Percentiles rank a stretch among this genome's conserved stretches.
Conservation (phyloP, 1,139 yeast genomes). For the Geotrichum histeridarum region DNA sequence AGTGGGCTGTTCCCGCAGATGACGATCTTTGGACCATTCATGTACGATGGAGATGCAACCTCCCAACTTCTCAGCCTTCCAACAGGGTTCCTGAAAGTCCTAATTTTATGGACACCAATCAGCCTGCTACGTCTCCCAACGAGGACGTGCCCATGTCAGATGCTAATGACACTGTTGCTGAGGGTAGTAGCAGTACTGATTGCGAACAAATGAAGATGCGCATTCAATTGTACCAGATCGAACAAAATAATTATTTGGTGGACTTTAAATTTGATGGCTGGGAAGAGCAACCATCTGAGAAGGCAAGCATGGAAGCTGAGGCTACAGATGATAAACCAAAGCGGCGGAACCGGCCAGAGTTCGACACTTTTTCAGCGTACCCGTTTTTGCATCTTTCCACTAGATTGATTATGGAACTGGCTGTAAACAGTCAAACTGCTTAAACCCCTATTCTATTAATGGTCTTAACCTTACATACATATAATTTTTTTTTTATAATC, state of each 20-base stretch:
- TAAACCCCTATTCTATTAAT: conserved; percentile 12
- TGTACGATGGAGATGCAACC: conserved; percentile 88
- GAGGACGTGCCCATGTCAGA: conserved; percentile 7
- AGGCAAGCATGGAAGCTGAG: conserved; percentile 22
- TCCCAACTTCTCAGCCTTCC: conserved; percentile 38
- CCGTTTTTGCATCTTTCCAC: conserved; percentile 93
- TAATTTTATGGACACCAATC: conserved; percentile 13
- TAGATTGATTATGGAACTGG: conserved; percentile 88
- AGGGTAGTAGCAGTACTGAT: conserved; percentile 7
- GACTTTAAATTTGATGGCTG: conserved; percentile 98
- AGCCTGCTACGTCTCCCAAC: conserved; percentile 14
- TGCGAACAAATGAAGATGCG: conserved; percentile 88
- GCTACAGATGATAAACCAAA: conserved; percentile 40
- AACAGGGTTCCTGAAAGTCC: conserved; percentile 20
- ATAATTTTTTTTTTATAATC: not conserved
- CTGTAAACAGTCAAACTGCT: conserved; percentile 62
- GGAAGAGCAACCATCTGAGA: conserved; percentile 46
- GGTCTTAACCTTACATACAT: not conserved
- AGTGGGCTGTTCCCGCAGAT: conserved; percentile 92
- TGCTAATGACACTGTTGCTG: conserved; percentile 8
- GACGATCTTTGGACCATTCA: conserved; percentile 89
- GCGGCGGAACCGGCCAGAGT: conserved; percentile 29
- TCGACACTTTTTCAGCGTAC: conserved; percentile 79
- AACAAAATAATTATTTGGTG: conserved; percentile 90
- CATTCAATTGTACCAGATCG: conserved; percentile 90